Base-by-base conservation (phyloP, 495 filamentous ascomycete species). In the Penicillium coprophilum region DNA sequence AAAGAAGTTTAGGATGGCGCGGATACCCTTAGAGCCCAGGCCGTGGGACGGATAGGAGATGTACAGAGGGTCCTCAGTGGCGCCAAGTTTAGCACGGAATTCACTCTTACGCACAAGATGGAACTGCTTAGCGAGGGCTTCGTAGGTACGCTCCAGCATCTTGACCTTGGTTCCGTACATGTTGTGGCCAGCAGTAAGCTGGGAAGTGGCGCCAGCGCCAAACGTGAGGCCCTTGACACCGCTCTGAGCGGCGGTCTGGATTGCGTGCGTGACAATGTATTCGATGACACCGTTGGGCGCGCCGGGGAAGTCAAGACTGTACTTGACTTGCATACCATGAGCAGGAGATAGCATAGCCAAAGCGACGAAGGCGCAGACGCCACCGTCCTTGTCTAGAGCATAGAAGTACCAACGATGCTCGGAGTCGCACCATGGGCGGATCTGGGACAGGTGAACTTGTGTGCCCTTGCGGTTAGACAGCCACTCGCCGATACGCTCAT, bases 291-390 rank as follows among this genome's bases (percentile, higher is more conserved):
- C 91, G 53, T 79, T 87, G 3, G 90, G 88, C 4, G 89, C 79
- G 17, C 81, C 82, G 15, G 90, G 90, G 78, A 96, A 94, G 67
- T 93, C 90, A 55, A 94, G 82, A 40, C 85, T 85, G 72, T 90
- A 93, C 74, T 96, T 94, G 71, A 94, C 85, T 74, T 96, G 90
- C 79, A 88, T 91, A 53, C 90, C 90, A 60, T 92, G 82, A 32
- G 80, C 68, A 0, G 89, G 89, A 19, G 86, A 81, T 24, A 96
- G 82, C 65, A 86, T 85, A 54, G 86, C 86, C 57, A 96, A 69
- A 34, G 88, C 83, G 59, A 89, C 85, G 48, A 96, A 80, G 13
- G 87, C 87, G 39, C 79, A 82, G 60, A 94, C 83, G 53, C 76
- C 81, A 61, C 86, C 87, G 27, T 83, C 72, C 62, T 81, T 82